Evolutionary conservation across 768 basidiomycete species (phyloP), one percentile per base, ranked within the genome.

Genomic region (Kwoniella shandongensis): DNA sequence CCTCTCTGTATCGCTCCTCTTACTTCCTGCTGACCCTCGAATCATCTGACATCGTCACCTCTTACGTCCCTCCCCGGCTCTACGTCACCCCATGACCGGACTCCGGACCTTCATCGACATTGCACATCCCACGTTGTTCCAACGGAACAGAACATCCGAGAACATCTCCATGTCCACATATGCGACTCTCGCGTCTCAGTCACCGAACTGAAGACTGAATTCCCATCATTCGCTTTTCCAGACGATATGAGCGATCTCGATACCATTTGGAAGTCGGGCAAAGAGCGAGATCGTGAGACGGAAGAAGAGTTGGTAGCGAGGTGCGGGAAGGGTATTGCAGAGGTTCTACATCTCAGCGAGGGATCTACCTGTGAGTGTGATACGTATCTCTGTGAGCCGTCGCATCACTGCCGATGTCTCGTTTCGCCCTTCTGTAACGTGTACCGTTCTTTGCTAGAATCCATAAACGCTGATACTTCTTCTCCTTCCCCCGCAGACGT

Each of bases 151-250:
- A 57, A 67, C 20, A 46, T 67, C 12, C 54, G 66, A 29, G 66
- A 67, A 59, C 63, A 64, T 38, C 52, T 67, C n/a, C 63, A 64
- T 36, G 63, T 60, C 13, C 51, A 65, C 42, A 44, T 46, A 38
- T 65, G 63, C 47, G 63, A 67, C 44, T 26, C 36, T 3, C 55
- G 66, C 13, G 36, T 32, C 6, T 30, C 59, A 4, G 25, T 58
- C 1, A 22, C 51, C 1, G 20, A 32, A 10, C 52, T 67, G 11
- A 51, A 45, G 30, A 17, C 29, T 4, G 49, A 50, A 23, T 67
- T 64, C 45, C 63, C 66, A 1, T 48, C 53, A 10, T 64, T 59
- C 54, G 54, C 25, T n/a, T 67, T 56, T 29, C 42, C 51, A 13
- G 40, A 25, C n/a, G 39, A 26, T 18, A 58, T 61, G 49, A 26